Percentiles rank a stretch among this genome's conserved stretches.
Conservation (phyloP, 2,329 filamentous ascomycete species). For the Monosporascus sp. region DNA sequence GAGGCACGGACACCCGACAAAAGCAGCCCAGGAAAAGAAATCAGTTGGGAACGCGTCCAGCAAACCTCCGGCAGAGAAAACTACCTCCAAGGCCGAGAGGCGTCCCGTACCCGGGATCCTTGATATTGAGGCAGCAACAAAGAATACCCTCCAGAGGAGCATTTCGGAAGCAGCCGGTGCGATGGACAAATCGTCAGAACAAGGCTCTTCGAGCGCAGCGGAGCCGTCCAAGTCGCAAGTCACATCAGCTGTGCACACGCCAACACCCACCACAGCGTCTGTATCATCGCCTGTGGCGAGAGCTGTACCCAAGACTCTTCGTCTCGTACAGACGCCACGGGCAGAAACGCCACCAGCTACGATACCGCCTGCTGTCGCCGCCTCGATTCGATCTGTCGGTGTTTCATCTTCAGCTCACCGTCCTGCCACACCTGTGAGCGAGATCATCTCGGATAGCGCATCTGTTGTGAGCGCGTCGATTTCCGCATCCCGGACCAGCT, state of each 20-base stretch:
- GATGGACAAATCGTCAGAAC: constrained; percentile 26
- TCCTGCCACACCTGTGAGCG: constrained; percentile 70
- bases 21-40: constrained; percentile 23
- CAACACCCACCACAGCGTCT: constrained; percentile 40
- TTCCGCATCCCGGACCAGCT: constrained; percentile 63
- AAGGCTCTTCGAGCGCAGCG: constrained; percentile 17
- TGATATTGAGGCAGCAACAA: constrained; percentile 47
- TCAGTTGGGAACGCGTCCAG: constrained; percentile 16
- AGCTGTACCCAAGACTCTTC: constrained; percentile 58
- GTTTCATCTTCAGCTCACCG: constrained; percentile 36
- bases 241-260: constrained; percentile 44
- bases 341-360: constrained; percentile 45
- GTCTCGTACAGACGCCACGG: constrained; percentile 65
- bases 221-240: constrained; percentile 31
- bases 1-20: constrained; percentile 25
- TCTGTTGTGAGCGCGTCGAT: constrained; percentile 69
- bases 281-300: constrained; percentile 49
- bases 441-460: constrained; percentile 71
- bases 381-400: constrained; percentile 25
- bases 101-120: constrained; percentile 38
- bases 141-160: constrained; percentile 21
- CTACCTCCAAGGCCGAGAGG: constrained; percentile 28
- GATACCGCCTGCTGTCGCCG: constrained; percentile 23
- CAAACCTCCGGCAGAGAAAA: constrained; percentile 20
- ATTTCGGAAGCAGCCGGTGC: constrained; percentile 11